phyloP scores from a whole-genome alignment of 148 eudicot species.

The Amaranthus palmeri region DNA sequence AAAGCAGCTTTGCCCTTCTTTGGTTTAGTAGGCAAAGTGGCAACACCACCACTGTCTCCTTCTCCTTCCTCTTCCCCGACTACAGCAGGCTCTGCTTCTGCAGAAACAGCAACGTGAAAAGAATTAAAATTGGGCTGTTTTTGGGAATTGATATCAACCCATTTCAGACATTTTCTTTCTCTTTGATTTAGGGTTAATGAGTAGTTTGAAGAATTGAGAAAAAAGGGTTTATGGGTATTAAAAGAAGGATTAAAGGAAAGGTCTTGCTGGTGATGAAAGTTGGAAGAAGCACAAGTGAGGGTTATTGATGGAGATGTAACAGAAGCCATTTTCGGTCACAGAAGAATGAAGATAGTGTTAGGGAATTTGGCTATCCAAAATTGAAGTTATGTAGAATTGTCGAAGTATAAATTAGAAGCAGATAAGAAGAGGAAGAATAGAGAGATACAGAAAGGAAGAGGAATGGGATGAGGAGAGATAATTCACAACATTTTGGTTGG shows the following conservation, averaged over 20 bases:
- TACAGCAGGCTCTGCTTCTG: slow-evolving; percentile 48
- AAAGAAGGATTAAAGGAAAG: slow-evolving; percentile 32
- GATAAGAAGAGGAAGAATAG: not conserved
- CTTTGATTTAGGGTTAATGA: slow-evolving; percentile 32
- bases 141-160: slow-evolving; percentile 23
- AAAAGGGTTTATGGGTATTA: slow-evolving; percentile 32
- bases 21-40: slow-evolving; percentile 42
- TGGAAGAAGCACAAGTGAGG: slow-evolving; percentile 23
- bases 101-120: slow-evolving; percentile 37
- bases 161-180: slow-evolving; percentile 24
- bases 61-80: slow-evolving; percentile 31
- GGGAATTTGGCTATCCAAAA: no score
- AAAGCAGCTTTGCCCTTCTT: slow-evolving; percentile 95
- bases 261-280: slow-evolving; percentile 35
- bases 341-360: no score
- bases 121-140: slow-evolving; percentile 23
- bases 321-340: slow-evolving; percentile 36
- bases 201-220: slow-evolving; percentile 31
- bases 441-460: not conserved
- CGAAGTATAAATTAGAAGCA: no score
- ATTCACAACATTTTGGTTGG: no score
- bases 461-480: not conserved
- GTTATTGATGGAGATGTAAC: slow-evolving; percentile 35
- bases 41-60: slow-evolving; percentile 37
- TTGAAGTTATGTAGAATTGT: no score